A percentile compares a stretch with the other conserved stretches of the same genome.
Conservation (phyloP, 371 early-diverging fungal species). For the Neoconidiobolus thromboides region DNA sequence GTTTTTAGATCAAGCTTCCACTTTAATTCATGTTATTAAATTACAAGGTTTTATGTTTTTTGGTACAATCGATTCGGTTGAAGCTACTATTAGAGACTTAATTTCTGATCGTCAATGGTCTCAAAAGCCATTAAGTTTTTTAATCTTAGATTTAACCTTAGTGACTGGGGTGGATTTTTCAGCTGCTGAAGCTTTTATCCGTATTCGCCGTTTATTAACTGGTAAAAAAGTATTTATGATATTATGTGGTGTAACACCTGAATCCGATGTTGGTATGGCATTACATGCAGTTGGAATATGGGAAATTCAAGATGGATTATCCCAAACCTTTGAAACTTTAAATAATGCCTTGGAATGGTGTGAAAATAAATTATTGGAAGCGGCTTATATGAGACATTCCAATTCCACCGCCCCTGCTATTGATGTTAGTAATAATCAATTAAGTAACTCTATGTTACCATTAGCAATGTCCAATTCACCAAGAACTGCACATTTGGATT, state of each 20-base stretch:
- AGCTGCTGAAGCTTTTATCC: conserved; percentile 80
- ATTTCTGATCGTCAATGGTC: conserved; percentile 31
- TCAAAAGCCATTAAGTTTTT: conserved; percentile 48
- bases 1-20: conserved; percentile 60
- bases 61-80: conserved; percentile 79
- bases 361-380: conserved; percentile 62
- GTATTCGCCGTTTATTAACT: conserved; percentile 53
- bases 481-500: background rate
- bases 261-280: conserved; percentile 46
- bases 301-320: conserved; percentile 21
- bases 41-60: conserved; percentile 88
- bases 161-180: conserved; percentile 87
- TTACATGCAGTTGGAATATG: conserved; percentile 61
- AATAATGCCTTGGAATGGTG: conserved; percentile 91
- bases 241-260: conserved; percentile 46
- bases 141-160: conserved; percentile 70
- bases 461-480: background rate
- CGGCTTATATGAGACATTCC: conserved; percentile 21
- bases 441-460: background rate
- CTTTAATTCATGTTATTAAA: conserved; percentile 69
- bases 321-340: conserved; percentile 52
- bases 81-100: conserved; percentile 42
- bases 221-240: conserved; percentile 58
- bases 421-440: no score
- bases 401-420: background rate